Conservation (phyloP, 257 asterid genomes). For the Phtheirospermum japonicum region DNA sequence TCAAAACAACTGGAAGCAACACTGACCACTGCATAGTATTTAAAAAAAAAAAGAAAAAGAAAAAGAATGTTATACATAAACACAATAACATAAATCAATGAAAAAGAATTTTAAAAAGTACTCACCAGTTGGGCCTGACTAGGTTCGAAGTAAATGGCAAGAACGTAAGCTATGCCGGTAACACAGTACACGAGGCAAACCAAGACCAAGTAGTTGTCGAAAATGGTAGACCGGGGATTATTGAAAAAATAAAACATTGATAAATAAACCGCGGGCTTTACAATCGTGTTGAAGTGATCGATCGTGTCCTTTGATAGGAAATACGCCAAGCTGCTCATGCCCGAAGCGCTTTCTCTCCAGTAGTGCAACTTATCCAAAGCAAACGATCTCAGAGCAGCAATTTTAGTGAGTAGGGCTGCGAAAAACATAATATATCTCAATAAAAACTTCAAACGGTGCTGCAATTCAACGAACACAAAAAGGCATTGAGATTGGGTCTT, state of each 20-base stretch:
- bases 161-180: slow-evolving; percentile 88
- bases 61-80: not conserved
- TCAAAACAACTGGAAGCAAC: slow-evolving; percentile 62
- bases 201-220: slow-evolving; percentile 70
- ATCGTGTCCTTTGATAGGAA: slow-evolving; percentile 87
- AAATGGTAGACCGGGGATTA: slow-evolving; percentile 84
- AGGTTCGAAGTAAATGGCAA: slow-evolving; percentile 86
- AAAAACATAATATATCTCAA: not conserved
- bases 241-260: slow-evolving; percentile 98
- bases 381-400: slow-evolving; percentile 92
- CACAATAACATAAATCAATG: not conserved
- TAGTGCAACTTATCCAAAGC: slow-evolving; percentile 87
- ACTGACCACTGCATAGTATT: slow-evolving; percentile 51
- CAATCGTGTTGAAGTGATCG: slow-evolving; percentile 77
- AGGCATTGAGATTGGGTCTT: not conserved
- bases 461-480: too few species aligned
- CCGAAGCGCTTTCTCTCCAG: slow-evolving; percentile 96
- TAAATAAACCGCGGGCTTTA: slow-evolving; percentile 88
- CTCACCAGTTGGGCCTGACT: slow-evolving; percentile 91
- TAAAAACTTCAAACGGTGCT: too few species aligned
- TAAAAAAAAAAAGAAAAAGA: not conserved
- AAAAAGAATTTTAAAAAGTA: not conserved
- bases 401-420: slow-evolving; percentile 79
- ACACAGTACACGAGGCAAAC: slow-evolving; percentile 90
- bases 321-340: slow-evolving; percentile 97